These are phyloP conservation scores for Aeschynomene evenia DNA, from an alignment of 306 rosid species.

Conservation along the genomic window DNA sequence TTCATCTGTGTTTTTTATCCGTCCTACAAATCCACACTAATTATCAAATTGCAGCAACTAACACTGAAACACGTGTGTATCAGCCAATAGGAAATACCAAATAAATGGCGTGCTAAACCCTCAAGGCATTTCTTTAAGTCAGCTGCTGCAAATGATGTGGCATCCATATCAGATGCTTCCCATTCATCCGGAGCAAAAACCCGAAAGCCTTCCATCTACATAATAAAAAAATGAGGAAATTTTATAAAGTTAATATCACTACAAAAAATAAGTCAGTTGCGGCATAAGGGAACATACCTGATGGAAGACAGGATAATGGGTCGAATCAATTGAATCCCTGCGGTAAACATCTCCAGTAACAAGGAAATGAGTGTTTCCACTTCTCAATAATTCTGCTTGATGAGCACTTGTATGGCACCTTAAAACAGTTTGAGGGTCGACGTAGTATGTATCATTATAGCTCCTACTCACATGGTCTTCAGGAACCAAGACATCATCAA, in stretches of 20 bases:
- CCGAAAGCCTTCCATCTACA: slow-evolving; percentile 96
- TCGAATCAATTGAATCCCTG: slow-evolving; percentile 97
- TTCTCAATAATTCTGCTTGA: slow-evolving; percentile 84
- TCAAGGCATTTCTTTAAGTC: slow-evolving; percentile 94
- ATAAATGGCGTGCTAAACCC: slow-evolving; percentile 89
- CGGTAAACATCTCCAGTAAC: slow-evolving; percentile 98
- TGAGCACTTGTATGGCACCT: slow-evolving; percentile 99
- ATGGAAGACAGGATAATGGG: slow-evolving; percentile 97
- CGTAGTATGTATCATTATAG: slow-evolving; percentile 86
- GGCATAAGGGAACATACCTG: slow-evolving; percentile 52
- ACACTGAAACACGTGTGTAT: slow-evolving; percentile 8
- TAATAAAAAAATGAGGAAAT: slow-evolving; percentile 23
- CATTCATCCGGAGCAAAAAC: slow-evolving; percentile 78
- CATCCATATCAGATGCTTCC: slow-evolving; percentile 73
- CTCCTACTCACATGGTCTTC: slow-evolving; percentile 92
- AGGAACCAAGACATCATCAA: slow-evolving; percentile 98
- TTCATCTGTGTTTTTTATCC: slow-evolving; percentile 7
- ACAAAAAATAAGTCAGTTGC: neutral
- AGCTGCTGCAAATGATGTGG: slow-evolving; percentile 70
- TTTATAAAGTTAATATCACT: slow-evolving; percentile 16
- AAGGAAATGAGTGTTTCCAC: slow-evolving; percentile 84
- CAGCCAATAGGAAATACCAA: slow-evolving; percentile 58
- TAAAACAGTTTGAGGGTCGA: slow-evolving; percentile 78
- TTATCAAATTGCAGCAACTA: slow-evolving; percentile 23
- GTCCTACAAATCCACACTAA: slow-evolving; percentile 17